Conservation (phyloP, 164 flowering plant genomes). For the Hamamelis virginiana region DNA sequence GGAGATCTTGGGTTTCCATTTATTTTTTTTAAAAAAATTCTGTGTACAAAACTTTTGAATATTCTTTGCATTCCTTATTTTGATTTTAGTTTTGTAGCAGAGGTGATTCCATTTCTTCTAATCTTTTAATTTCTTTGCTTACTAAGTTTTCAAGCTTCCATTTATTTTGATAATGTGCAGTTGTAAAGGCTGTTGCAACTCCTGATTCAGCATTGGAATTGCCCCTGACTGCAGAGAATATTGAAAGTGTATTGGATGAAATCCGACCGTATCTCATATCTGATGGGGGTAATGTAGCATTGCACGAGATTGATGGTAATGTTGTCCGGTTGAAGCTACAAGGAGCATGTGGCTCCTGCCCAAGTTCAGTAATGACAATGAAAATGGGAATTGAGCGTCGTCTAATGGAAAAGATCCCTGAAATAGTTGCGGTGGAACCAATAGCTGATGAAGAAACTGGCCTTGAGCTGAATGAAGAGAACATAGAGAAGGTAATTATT, state of each 20-base stretch:
- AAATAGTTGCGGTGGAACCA: slow-evolving; percentile 85
- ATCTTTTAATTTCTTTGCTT: background rate
- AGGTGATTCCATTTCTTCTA: background rate
- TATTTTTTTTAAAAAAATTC: too few relatives aligned
- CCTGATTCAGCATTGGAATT: slow-evolving; percentile 72
- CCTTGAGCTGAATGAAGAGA: slow-evolving; percentile 86
- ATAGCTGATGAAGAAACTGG: slow-evolving; percentile 88
- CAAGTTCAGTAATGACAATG: slow-evolving; percentile 93
- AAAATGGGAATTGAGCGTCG: slow-evolving; percentile 95
- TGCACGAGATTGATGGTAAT: slow-evolving; percentile 96
- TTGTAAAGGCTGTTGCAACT: slow-evolving; percentile 78
- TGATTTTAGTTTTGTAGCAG: background rate
- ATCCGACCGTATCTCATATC: slow-evolving; percentile 90
- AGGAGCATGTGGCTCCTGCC: slow-evolving; percentile 99
- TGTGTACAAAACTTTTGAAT: too few relatives aligned
- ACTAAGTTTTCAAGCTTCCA: background rate
- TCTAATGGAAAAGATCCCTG: slow-evolving; percentile 93
- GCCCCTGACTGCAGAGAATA: slow-evolving; percentile 89
- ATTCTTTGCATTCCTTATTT: background rate
- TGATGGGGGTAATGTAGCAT: slow-evolving; percentile 95
- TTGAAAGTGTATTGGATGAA: slow-evolving; percentile 88
- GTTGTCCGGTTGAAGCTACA: slow-evolving; percentile 86
- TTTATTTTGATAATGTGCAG: slow-evolving; percentile 32
- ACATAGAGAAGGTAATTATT: slow-evolving; percentile 75
- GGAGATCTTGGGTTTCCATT: too few relatives aligned